Base-by-base conservation (phyloP, 2,329 filamentous ascomycete species). In the Diaporthe vaccinii region DNA sequence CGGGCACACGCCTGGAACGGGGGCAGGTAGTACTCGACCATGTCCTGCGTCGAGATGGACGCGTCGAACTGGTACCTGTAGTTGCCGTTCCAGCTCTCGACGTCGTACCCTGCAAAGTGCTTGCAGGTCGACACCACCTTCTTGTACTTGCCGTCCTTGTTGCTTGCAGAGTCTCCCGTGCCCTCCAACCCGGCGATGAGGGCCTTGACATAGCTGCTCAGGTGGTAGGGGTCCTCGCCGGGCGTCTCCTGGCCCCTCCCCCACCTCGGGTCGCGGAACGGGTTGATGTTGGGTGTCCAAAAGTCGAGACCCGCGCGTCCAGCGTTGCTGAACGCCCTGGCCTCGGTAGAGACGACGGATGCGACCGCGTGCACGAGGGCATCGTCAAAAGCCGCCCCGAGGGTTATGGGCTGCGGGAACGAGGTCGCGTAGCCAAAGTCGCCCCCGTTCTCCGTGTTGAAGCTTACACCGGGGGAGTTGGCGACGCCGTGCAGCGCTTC, bases 261-360 rank as follows among this genome's bases (percentile, higher is more conserved):
- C 91, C 91, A 92, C 28, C 91, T 84, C 0, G 91, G 91, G 79
- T 92, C 91, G 46, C 88, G 88, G 83, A 90, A 93, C 0, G 90
- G 87, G 78, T 93, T 93, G 81, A 93, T 91, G 79, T 93, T 93
- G 0, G 92, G 92, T 0, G 92, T 91, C 89, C 90, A 93, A 78
- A 87, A 92, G 80, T 92, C 87, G 17, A 91, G 81, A 0, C 89
- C 89, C 2, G 87, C 88, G 17, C 86, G 84, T 4, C 89, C 89
- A 10, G 81, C 87, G 78, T 94, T 94, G 79, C 86, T 91, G 80
- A 93, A 94, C 0, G 92, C 91, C 53, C 92, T 86, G 0, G 90
- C 91, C 80, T 94, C 92, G 0, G 88, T 93, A 8, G 74, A 75
- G 10, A 77, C 39, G 36, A 91, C 86, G 2, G 81, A 85, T 2